A percentile compares a stretch with the other conserved stretches of the same genome.
phyloP scores from a whole-genome alignment of 352 stramenopile species.

The Phytopythium kandeliae region DNA sequence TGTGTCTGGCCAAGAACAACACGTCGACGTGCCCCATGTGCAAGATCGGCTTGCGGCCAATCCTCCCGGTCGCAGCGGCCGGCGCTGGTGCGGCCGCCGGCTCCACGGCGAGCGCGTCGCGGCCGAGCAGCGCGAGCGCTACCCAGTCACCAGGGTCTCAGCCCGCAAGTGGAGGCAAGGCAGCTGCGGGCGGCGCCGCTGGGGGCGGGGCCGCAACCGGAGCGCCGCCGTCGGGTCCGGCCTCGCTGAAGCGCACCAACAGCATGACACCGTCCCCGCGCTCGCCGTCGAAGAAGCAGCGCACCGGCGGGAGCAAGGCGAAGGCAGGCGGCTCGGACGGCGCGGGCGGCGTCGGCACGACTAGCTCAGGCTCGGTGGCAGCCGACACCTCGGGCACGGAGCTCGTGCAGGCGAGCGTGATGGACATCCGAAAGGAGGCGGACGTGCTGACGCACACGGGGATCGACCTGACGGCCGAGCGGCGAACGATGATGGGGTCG shows the following conservation, averaged over 20 bases:
- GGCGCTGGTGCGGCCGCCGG: background rate
- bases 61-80: slow-evolving; percentile 20
- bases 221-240: slow-evolving; percentile 29
- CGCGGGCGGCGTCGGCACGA: background rate
- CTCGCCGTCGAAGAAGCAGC: slow-evolving; percentile 73
- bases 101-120: background rate
- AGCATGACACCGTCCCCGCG: slow-evolving; percentile 53
- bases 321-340: slow-evolving; percentile 25
- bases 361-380: background rate
- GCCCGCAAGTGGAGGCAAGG: background rate
- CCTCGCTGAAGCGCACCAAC: slow-evolving; percentile 43
- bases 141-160: slow-evolving; percentile 23
- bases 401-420: slow-evolving; percentile 51
- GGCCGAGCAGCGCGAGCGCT: slow-evolving; percentile 1
- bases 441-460: slow-evolving; percentile 82
- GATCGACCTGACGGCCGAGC: slow-evolving; percentile 70
- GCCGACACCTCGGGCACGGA: slow-evolving; percentile 38
- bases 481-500: slow-evolving; percentile 71
- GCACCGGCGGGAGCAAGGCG: slow-evolving; percentile 27
- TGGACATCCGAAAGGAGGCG: slow-evolving; percentile 75
- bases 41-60: slow-evolving; percentile 68
- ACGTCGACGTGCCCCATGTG: slow-evolving; percentile 81
- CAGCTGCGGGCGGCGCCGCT: background rate
- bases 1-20: slow-evolving; percentile 74
- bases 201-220: slow-evolving; percentile 7